Percentiles rank a stretch among this genome's conserved stretches.
Conservation (phyloP, 106 monocot species). For the Allium cepa region DNA sequence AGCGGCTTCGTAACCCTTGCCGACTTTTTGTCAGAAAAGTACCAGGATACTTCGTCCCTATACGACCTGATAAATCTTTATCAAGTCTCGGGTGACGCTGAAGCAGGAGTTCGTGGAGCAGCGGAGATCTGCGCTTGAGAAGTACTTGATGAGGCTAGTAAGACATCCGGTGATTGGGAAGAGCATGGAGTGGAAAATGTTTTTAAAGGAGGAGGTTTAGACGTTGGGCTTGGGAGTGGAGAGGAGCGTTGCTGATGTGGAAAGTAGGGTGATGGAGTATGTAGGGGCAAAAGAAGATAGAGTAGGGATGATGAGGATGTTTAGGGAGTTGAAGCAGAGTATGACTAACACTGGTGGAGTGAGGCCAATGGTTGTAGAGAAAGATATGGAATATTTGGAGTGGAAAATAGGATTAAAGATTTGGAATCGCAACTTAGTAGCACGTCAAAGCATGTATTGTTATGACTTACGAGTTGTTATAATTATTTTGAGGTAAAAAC, state of each 20-base stretch:
- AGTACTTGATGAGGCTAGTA: no score
- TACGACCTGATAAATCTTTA: conserved; percentile 79
- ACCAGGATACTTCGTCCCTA: conserved; percentile 72
- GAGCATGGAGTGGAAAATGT: conserved; percentile 61
- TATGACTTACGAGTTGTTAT: neutral
- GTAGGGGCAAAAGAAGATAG: conserved; percentile 28
- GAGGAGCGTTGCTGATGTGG: conserved; percentile 31
- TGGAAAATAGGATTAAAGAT: conserved; percentile 43
- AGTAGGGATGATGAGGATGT: conserved; percentile 52
- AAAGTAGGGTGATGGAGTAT: conserved; percentile 58
- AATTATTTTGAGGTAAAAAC: neutral
- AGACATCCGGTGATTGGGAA: no score
- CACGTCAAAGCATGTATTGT: no score
- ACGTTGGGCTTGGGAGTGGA: conserved; percentile 49
- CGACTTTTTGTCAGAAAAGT: conserved; percentile 68
- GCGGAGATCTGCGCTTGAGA: no score
- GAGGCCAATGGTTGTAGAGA: conserved; percentile 53
- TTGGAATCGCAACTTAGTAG: conserved; percentile 50
- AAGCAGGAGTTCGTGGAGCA: no score
- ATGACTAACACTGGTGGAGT: conserved; percentile 46
- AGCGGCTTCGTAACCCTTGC: conserved; percentile 85
- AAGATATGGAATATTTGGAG: conserved; percentile 65
- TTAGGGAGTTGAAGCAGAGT: no score
- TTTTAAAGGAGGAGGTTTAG: conserved; percentile 28
- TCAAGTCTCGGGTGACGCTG: conserved; percentile 91